A percentile compares a stretch with the other conserved stretches of the same genome.
Evolutionary conservation across 108 stramenopile genomes (phyloP).

Genomic region (Mediolabrus comicus): DNA sequence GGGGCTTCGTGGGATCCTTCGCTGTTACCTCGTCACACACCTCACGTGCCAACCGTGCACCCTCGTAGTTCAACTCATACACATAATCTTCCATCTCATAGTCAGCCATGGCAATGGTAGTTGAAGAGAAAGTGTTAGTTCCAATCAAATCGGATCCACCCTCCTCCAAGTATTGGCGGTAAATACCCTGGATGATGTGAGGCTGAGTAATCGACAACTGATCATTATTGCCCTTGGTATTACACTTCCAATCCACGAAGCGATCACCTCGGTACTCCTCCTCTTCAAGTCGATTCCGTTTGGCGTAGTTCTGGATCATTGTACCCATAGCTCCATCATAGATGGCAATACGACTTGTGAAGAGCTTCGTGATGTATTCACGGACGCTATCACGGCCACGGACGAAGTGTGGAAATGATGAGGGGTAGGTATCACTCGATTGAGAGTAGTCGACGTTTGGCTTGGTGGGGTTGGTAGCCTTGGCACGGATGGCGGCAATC

Average conservation of each 20-base stretch:
- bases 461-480: slow-evolving; percentile 52
- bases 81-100: slow-evolving; percentile 96
- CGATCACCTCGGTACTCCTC: slow-evolving; percentile 96
- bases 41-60: slow-evolving; percentile 93
- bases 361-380: slow-evolving; percentile 85
- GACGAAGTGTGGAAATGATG: slow-evolving; percentile 87
- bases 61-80: slow-evolving; percentile 95
- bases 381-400: slow-evolving; percentile 91
- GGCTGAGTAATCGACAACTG: slow-evolving; percentile 96
- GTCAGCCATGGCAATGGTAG: slow-evolving; percentile 98
- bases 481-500: slow-evolving; percentile 74
- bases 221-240: slow-evolving; percentile 99
- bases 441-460: slow-evolving; percentile 76
- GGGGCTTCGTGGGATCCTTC: slow-evolving; percentile 91
- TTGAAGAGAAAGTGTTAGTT: slow-evolving; percentile 98
- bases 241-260: slow-evolving; percentile 91
- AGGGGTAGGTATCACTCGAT: slow-evolving; percentile 59
- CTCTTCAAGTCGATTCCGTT: slow-evolving; percentile 92
- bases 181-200: slow-evolving; percentile 92
- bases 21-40: slow-evolving; percentile 96
- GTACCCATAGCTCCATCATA: slow-evolving; percentile 99
- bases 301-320: slow-evolving; percentile 98
- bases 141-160: slow-evolving; percentile 95
- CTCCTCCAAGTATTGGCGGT: slow-evolving; percentile 89
- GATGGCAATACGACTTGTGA: slow-evolving; percentile 85